These are phyloP conservation scores for Stephanodiscus minutulus DNA, from an alignment of 108 stramenopile species.

Conservation along the genomic window DNA sequence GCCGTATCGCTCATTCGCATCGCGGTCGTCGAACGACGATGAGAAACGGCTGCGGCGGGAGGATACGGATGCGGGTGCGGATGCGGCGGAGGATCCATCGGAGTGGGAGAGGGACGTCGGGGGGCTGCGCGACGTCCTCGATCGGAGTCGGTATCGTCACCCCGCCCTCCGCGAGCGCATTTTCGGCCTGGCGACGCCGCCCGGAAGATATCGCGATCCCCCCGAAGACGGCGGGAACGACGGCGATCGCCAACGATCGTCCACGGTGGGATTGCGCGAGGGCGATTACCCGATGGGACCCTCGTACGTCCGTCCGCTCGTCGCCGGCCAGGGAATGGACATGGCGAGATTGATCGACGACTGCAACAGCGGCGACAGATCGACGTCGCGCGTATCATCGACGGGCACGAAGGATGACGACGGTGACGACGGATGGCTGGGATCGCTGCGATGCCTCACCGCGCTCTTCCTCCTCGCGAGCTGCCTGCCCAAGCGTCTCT, in stretches of 20 bases:
- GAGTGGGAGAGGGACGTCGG: slow-evolving; percentile 38
- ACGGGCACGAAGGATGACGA: background rate
- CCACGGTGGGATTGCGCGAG: slow-evolving; percentile 11
- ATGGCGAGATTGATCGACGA: slow-evolving; percentile 7
- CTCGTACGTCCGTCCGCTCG: slow-evolving; percentile 37
- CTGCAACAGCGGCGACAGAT: too few relatives aligned
- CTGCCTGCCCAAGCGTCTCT: slow-evolving; percentile 43
- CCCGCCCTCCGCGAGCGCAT: slow-evolving; percentile 21
- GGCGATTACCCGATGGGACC: slow-evolving; percentile 52
- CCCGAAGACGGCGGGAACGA: background rate
- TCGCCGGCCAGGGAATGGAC: slow-evolving; percentile 33
- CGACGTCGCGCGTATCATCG: too few relatives aligned
- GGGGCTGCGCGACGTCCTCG: slow-evolving; percentile 25
- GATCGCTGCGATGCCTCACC: slow-evolving; percentile 45
- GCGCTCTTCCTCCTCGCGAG: slow-evolving; percentile 51
- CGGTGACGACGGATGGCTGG: slow-evolving; percentile 13
- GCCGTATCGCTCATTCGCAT: slow-evolving; percentile 20
- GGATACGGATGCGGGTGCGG: background rate
- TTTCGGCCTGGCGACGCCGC: slow-evolving; percentile 30
- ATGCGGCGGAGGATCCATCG: too few relatives aligned
- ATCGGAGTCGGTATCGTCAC: slow-evolving; percentile 33
- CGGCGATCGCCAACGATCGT: background rate
- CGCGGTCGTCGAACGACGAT: background rate
- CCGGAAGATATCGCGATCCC: background rate
- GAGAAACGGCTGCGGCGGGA: too few relatives aligned